Conservation (phyloP, 805 yeast genomes). For the Schwanniomyces vanrijiae region DNA sequence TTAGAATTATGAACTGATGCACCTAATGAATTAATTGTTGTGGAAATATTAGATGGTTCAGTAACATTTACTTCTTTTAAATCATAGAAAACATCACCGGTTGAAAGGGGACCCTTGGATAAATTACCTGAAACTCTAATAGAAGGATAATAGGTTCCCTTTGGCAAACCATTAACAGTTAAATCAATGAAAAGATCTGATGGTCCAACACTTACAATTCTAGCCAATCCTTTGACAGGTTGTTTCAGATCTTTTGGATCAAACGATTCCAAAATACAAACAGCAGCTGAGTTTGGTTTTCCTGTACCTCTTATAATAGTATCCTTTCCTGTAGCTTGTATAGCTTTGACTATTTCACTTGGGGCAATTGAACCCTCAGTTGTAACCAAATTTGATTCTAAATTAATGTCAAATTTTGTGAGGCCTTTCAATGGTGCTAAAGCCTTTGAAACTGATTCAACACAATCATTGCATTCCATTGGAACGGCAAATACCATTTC, state of each 20-base stretch:
- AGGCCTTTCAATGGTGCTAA: slow-evolving; percentile 54
- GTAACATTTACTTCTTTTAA: slow-evolving; percentile 41
- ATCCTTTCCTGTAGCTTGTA: slow-evolving; percentile 77
- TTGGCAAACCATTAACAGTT: slow-evolving; percentile 69
- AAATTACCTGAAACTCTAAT: slow-evolving; percentile 75
- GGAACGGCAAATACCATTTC: slow-evolving; percentile 85
- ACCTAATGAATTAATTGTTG: slow-evolving; percentile 36
- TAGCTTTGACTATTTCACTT: slow-evolving; percentile 62
- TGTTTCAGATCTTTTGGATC: slow-evolving; percentile 42
- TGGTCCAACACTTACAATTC: slow-evolving; percentile 69
- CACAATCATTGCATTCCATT: slow-evolving; percentile 75
- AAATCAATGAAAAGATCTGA: slow-evolving; percentile 67
- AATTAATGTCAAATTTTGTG: slow-evolving; percentile 52
- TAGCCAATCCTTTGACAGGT: slow-evolving; percentile 83
- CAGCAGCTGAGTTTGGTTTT: slow-evolving; percentile 83
- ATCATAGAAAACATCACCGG: slow-evolving; percentile 53
- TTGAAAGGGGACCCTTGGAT: slow-evolving; percentile 65
- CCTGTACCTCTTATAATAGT: slow-evolving; percentile 94
- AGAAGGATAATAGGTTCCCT: slow-evolving; percentile 68
- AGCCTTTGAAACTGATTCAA: slow-evolving; percentile 55
- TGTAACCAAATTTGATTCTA: slow-evolving; percentile 59
- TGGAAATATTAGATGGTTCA: slow-evolving; percentile 20
- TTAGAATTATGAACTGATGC: slow-evolving; percentile 20
- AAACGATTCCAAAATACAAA: slow-evolving; percentile 80
- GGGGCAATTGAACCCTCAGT: slow-evolving; percentile 77